phyloP scores from a whole-genome alignment of 192 early-diverging fungal genomes.

The Backusella macrospora region DNA sequence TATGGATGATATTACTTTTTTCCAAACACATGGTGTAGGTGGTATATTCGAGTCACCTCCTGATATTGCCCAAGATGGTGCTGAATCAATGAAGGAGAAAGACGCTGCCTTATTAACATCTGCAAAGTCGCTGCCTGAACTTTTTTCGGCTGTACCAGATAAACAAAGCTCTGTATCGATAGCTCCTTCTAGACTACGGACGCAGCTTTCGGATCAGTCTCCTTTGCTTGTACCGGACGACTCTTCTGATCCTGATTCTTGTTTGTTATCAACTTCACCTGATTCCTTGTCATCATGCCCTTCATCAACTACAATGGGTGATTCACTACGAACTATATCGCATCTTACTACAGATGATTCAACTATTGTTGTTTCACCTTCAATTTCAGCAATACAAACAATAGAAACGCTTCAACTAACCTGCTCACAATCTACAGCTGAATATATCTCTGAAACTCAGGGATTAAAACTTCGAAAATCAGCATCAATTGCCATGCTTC shows the following conservation, averaged over 20 bases:
- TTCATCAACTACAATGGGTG: neutral
- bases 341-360: neutral
- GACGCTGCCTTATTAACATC: slow-evolving; percentile 22
- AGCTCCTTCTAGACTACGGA: slow-evolving; percentile 7
- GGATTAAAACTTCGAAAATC: slow-evolving; percentile 19
- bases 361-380: slow-evolving; percentile 6
- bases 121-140: slow-evolving; percentile 30
- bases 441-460: neutral
- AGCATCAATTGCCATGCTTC: slow-evolving; percentile 16
- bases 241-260: neutral
- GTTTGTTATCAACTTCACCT: slow-evolving; percentile 13
- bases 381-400: slow-evolving; percentile 6
- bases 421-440: neutral
- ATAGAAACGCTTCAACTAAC: neutral
- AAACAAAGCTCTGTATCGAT: neutral
- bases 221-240: neutral
- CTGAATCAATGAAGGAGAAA: slow-evolving; percentile 1
- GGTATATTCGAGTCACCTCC: slow-evolving; percentile 57
- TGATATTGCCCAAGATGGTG: slow-evolving; percentile 20
- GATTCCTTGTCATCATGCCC: neutral
- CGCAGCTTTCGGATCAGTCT: neutral
- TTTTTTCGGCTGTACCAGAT: slow-evolving; percentile 22
- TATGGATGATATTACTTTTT: slow-evolving; percentile 89
- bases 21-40: slow-evolving; percentile 60
- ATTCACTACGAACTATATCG: slow-evolving; percentile 8